Conservation (phyloP, 345 rosid species). For the Salix viminalis region DNA sequence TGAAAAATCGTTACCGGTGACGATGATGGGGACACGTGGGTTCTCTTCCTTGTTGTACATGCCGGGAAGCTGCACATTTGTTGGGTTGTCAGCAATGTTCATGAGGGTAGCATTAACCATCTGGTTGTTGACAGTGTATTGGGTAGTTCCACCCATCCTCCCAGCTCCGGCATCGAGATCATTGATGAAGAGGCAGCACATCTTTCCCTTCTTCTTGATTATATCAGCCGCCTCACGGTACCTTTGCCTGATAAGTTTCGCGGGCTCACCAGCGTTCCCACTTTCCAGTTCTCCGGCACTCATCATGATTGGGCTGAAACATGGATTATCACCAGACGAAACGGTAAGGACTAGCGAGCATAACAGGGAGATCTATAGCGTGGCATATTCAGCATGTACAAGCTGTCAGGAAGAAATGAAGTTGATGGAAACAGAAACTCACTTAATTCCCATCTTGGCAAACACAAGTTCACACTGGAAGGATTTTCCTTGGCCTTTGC, state of each 20-base stretch:
- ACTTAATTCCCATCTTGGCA: conserved; percentile 99
- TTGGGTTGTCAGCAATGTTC: conserved; percentile 99
- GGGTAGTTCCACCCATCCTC: conserved; percentile 92
- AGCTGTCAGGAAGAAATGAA: neutral
- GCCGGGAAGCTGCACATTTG: conserved; percentile 90
- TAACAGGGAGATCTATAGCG: neutral
- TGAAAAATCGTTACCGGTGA: conserved; percentile 99
- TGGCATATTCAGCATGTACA: neutral
- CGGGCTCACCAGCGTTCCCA: conserved; percentile 94
- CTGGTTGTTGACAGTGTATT: conserved; percentile 97
- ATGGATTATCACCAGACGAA: neutral
- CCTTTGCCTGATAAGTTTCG: conserved; percentile 94
- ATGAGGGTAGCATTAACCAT: conserved; percentile 99
- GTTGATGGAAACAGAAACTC: conserved; percentile 23
- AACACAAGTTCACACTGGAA: conserved; percentile 98
- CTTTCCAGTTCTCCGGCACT: conserved; percentile 99
- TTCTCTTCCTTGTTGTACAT: conserved; percentile 99
- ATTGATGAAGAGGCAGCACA: conserved; percentile 93
- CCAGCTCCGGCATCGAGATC: conserved; percentile 99
- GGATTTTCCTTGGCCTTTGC: conserved; percentile 98
- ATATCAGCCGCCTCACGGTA: conserved; percentile 97
- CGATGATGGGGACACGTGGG: conserved; percentile 88
- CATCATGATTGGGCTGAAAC: conserved; percentile 94
- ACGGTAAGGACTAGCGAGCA: neutral
- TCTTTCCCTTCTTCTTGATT: conserved; percentile 84